Evolutionary conservation across 1,284 basidiomycete species (phyloP).

Genomic region (Schizophyllum amplum): DNA sequence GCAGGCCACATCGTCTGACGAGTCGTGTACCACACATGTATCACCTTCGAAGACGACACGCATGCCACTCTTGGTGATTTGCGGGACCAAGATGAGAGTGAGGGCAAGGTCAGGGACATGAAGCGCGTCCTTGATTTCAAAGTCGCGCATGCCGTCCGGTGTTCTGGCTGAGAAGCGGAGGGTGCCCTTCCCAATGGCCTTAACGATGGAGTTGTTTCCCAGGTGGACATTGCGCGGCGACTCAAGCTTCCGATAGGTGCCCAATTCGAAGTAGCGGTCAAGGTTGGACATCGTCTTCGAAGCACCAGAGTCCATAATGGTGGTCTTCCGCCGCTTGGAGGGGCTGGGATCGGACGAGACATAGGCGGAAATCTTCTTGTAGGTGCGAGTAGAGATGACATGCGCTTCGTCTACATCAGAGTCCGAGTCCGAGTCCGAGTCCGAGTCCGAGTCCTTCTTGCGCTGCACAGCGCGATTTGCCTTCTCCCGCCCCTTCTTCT

Average conservation of each 20-base stretch:
- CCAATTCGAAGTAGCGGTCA: background rate
- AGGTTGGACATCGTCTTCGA: background rate
- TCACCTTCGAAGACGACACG: too few species aligned
- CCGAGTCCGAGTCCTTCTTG: too few species aligned
- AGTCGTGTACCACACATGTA: too few species aligned
- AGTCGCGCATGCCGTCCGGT: background rate
- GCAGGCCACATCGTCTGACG: too few species aligned
- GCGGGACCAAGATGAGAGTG: background rate
- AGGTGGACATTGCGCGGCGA: background rate
- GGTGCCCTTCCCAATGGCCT: constrained; percentile 13
- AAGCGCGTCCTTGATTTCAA: background rate
- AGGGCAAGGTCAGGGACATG: background rate
- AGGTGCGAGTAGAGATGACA: too few species aligned
- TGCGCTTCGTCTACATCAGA: too few species aligned
- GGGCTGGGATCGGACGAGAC: too few species aligned
- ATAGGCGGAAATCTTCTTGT: too few species aligned
- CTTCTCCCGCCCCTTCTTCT: too few species aligned
- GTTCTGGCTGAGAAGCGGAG: background rate
- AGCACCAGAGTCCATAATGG: constrained; percentile 1
- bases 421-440: too few species aligned
- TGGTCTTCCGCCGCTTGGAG: too few species aligned
- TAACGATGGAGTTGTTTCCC: constrained; percentile 12
- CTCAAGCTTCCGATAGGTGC: background rate
- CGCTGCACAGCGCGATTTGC: too few species aligned
- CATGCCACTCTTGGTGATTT: background rate